Evolutionary conservation across 1,139 yeast species (phyloP), one percentile per base, ranked within the genome.

Genomic region (Yamadazyma atmosphaerica): DNA sequence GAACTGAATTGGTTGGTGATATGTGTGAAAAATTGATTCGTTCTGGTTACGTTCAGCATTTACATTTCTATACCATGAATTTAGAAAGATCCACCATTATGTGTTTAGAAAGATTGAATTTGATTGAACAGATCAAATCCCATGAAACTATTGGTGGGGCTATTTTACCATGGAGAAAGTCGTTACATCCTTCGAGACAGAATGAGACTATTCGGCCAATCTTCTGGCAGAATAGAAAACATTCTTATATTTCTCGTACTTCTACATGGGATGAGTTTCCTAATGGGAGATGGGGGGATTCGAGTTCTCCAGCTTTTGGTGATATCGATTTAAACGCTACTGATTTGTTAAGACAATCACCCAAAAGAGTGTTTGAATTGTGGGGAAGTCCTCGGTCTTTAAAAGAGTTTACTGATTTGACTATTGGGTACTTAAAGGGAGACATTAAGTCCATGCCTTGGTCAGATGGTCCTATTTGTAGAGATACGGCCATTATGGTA

Each of bases 31-130:
- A 79, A 51, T 66, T 92, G 50, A 62, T 88, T 32, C 79, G 80
- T 23, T 79, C 90, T 9, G 90, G 94, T 8, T 71, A 66, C 47
- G 81, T 92, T 42, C 83, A 81, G 47, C 98, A 92, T 61, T 73
- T 92, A 52, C 98, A 92, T 64, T 86, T 92, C 59, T 92, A 92
- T 65, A 92, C 98, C 43, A 90, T 90, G 98, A 90, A 90, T 61
- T 74, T 90, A 60, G 98, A 90, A 63, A 81, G 85, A 61, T 82
- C 97, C 4, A 86, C 97, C 2, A 71, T 87, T 46, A 87, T 89
- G 95, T 81, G 89, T 40, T 72, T 92, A 51, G 96, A 92, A 52
- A 72, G 73, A 37, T 74, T 92, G 49, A 77, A 78, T 39, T 63
- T 88, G 36, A 64, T 86, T 42, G 74, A 71, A 44, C 56, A 63